These are phyloP conservation scores for Alternaria novae-zelandiae DNA, from an alignment of 2,329 filamentous ascomycete genomes.

Conservation along the genomic window DNA sequence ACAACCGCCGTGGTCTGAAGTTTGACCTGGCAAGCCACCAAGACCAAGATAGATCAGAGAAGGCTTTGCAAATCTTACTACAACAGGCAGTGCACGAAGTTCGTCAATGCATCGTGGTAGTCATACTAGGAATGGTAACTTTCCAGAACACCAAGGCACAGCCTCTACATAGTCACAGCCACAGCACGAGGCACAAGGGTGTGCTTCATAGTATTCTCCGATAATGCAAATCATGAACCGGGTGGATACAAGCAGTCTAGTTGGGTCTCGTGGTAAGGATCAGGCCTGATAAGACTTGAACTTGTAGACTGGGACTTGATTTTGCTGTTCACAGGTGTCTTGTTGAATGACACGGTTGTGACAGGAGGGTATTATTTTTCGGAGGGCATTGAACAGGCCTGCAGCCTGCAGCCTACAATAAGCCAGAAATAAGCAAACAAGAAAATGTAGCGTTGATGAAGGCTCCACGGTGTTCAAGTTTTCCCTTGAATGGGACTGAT, in stretches of 20 bases:
- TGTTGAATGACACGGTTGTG: conserved; percentile 31
- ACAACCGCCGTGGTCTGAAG: neutral
- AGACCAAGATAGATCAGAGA: neutral
- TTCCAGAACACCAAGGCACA: conserved; percentile 24
- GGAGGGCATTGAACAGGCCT: neutral
- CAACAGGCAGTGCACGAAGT: conserved; percentile 2
- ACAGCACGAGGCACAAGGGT: conserved; percentile 8
- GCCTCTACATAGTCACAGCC: conserved; percentile 1
- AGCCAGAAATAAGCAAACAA: neutral
- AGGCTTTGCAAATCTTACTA: neutral
- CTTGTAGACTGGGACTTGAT: conserved; percentile 20
- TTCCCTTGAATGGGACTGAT: neutral
- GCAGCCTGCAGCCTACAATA: neutral
- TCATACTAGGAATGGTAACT: conserved; percentile 6
- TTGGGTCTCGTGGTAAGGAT: conserved; percentile 5
- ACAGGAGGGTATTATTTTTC: neutral
- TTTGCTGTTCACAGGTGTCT: conserved; percentile 26
- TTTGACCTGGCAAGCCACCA: neutral
- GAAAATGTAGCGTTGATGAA: neutral
- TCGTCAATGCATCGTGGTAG: neutral
- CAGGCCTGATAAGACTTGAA: conserved; percentile 5
- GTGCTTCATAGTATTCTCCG: conserved; percentile 26
- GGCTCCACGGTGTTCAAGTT: neutral
- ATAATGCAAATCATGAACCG: conserved; percentile 21
- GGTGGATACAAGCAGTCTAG: conserved; percentile 17